phyloP scores from a whole-genome alignment of 768 basidiomycete genomes.

The Trichaptum fuscoviolaceum region DNA sequence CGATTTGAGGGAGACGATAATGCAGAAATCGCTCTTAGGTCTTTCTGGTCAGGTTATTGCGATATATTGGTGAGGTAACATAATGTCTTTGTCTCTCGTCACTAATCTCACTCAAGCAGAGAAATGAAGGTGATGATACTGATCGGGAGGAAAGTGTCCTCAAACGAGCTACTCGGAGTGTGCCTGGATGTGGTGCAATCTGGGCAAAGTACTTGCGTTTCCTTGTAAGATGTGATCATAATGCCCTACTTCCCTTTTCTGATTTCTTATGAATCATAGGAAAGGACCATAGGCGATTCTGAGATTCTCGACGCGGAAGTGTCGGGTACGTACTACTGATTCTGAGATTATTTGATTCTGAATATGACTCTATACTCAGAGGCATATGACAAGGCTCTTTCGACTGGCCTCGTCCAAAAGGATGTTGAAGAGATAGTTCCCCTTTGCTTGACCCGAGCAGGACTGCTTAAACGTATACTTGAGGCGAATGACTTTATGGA shows the following conservation, averaged over 20 bases:
- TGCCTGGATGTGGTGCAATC: conserved; percentile 70
- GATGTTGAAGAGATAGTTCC: conserved; percentile 64
- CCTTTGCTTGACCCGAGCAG: conserved; percentile 57
- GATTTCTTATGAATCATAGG: conserved; percentile 24
- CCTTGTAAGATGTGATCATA: conserved; percentile 38
- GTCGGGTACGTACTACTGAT: conserved; percentile 3
- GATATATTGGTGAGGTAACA: conserved; percentile 53
- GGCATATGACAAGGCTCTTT: conserved; percentile 52
- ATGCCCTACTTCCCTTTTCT: conserved; percentile 1
- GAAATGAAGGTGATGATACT: conserved; percentile 25
- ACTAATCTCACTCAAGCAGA: conserved; percentile 1
- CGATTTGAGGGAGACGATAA: conserved; percentile 48
- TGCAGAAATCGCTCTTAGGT: conserved; percentile 52
- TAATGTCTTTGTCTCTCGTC: background rate
- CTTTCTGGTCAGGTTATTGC: conserved; percentile 72
- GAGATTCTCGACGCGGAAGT: background rate
- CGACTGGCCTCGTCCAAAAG: conserved; percentile 45
- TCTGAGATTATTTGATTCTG: background rate
- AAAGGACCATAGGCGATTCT: conserved; percentile 29
- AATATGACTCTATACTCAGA: conserved; percentile 31
- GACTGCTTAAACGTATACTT: conserved; percentile 53
- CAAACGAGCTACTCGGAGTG: conserved; percentile 61
- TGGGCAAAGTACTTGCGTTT: conserved; percentile 76
- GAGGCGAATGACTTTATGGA: conserved; percentile 29
- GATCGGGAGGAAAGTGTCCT: conserved; percentile 39